A percentile compares a stretch with the other conserved stretches of the same genome.
Evolutionary conservation across 2,329 filamentous ascomycete species (phyloP).

Genomic region (Kalaharituber pfeilii): DNA sequence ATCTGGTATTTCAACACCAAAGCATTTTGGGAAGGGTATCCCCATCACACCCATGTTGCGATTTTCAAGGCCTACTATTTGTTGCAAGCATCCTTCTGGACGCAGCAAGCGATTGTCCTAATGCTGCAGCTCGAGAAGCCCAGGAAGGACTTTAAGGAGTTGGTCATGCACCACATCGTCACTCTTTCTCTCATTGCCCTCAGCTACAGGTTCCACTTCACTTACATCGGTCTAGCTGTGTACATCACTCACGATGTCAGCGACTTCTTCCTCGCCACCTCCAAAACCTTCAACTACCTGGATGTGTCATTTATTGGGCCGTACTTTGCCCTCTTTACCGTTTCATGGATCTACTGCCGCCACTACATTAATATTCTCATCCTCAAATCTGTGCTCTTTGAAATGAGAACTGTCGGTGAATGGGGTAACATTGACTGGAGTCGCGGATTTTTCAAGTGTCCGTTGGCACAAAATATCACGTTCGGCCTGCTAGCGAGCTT

Average conservation of each 20-base stretch:
- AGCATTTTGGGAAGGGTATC: constrained; percentile 79
- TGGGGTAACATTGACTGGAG: constrained; percentile 52
- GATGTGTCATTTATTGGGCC: constrained; percentile 61
- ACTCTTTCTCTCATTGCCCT: constrained; percentile 66
- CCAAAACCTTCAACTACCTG: constrained; percentile 82
- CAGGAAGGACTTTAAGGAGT: constrained; percentile 84
- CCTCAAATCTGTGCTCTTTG: constrained; percentile 55
- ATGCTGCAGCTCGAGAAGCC: constrained; percentile 79
- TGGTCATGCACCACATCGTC: constrained; percentile 81
- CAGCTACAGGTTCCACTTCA: constrained; percentile 93
- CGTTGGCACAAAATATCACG: constrained; percentile 50
- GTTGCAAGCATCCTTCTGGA: constrained; percentile 88
- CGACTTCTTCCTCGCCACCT: constrained; percentile 92
- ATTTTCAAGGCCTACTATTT: constrained; percentile 91
- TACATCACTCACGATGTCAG: constrained; percentile 91
- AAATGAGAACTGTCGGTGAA: constrained; percentile 57
- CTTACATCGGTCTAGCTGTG: constrained; percentile 80
- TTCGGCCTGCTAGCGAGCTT: constrained; percentile 45
- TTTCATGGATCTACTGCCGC: constrained; percentile 73
- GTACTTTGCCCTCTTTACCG: constrained; percentile 70
- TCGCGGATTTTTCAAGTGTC: constrained; percentile 59
- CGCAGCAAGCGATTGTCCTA: constrained; percentile 80
- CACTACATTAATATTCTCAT: constrained; percentile 71
- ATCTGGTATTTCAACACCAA: constrained; percentile 91
- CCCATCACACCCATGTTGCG: constrained; percentile 63